Evolutionary conservation across 805 yeast genomes (phyloP), one percentile per base, ranked within the genome.

Genomic region (Wickerhamiella cacticola): DNA sequence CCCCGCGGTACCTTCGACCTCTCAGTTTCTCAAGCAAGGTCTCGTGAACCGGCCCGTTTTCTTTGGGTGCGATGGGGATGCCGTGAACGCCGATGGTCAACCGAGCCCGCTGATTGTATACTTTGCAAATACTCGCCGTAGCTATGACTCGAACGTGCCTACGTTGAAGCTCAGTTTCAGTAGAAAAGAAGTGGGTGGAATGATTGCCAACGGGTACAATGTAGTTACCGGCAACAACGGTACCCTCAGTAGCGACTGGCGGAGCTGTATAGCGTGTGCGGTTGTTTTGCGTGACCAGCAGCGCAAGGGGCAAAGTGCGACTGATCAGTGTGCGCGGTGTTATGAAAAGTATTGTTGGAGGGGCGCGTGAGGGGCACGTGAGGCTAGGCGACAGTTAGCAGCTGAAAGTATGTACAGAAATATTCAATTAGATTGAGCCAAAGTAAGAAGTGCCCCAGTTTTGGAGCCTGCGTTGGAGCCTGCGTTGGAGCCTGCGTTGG

Each of bases 191-290:
- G 75, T 76, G 55, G 61, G 68, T 40, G 66, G 70, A 0, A 71
- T 81, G 67, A 74, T 82, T 52, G 63, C 68, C 54, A 83, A 82
- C 59, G 92, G 92, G 6, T 80, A 76, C 59, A 85, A 80, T 57
- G 71, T 74, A 4, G 70, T 79, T 5, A 68, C 85, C 1, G 70
- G 80, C 57, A 66, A 68, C 48, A 82, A 82, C 59, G 63, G 73
- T 23, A 79, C 88, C 6, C 56, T 75, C 22, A 88, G 80, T 56
- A 60, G 67, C 2, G 75, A 78, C 31, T 82, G 80, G 76, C 65
- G 73, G 36, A 70, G 76, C 2, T 82, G 94, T 67, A 72, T 82
- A 46, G 80, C 82, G 1, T 83, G 94, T 69, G 89, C 89, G 5
- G 73, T 82, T 35, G 67, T 83, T 50, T 76, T 81, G 63, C 75